Conservation (phyloP, 495 filamentous ascomycete species). For the Hypoxylon lienhwacheense region DNA sequence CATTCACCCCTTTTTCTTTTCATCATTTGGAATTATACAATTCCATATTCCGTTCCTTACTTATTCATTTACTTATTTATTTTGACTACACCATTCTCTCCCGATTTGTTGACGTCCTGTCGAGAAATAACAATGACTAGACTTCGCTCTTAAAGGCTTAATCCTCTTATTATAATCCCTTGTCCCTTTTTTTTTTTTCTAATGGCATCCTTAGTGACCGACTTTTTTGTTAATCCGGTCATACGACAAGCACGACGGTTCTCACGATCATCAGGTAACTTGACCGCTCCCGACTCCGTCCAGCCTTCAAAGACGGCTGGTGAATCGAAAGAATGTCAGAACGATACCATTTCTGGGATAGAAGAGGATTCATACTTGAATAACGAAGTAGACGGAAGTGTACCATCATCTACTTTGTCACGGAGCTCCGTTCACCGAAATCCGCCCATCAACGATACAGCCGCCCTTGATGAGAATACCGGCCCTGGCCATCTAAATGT, state of each 20-base stretch:
- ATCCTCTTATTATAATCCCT: slow-evolving; percentile 4
- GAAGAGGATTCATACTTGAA: slow-evolving; percentile 33
- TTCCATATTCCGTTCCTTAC: too few species aligned
- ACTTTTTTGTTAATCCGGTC: slow-evolving; percentile 76
- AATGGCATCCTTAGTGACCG: slow-evolving; percentile 75
- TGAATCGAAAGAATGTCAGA: slow-evolving; percentile 21
- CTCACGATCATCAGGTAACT: slow-evolving; percentile 42
- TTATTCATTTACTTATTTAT: too few species aligned
- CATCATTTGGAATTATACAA: background rate
- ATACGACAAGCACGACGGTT: slow-evolving; percentile 70
- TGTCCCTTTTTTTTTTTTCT: slow-evolving; percentile 25
- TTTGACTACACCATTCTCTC: too few species aligned
- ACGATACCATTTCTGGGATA: slow-evolving; percentile 37
- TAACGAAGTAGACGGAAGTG: slow-evolving; percentile 25
- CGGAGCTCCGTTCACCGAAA: slow-evolving; percentile 32
- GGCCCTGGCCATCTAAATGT: slow-evolving; percentile 3
- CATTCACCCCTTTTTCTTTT: too few species aligned
- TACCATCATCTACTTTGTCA: slow-evolving; percentile 28
- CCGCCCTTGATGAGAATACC: slow-evolving; percentile 1
- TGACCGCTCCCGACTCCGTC: slow-evolving; percentile 38
- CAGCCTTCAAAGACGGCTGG: slow-evolving; percentile 11
- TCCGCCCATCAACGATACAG: slow-evolving; percentile 13
- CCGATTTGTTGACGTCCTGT: slow-evolving; percentile 1
- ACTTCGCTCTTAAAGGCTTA: too few species aligned
- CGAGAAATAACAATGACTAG: slow-evolving; percentile 22